Conservation (phyloP, 306 rosid genomes). For the Prunus persica region Prunus_persica_NCBIv2 NC_034013.1:17593501-17594000, state of each 20-base stretch:
- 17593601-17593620: no score
- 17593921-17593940: not conserved
- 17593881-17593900: not conserved
- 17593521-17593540: no score
- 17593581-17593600: no score
- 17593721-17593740: not conserved
- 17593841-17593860: not conserved
- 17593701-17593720: not conserved
- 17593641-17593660: no score
- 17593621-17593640: no score
- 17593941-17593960: constrained; percentile 20
- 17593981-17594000: constrained; percentile 65
- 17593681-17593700: no score
- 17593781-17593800: not conserved
- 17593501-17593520: no score
- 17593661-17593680: no score
- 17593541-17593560: no score
- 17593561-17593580: no score
- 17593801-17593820: not conserved
- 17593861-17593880: not conserved
- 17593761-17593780: constrained; percentile 21
- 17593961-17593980: constrained; percentile 30
- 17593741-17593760: constrained; percentile 13
- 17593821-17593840: not conserved
- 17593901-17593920: no score